Evolutionary conservation across 2,329 filamentous ascomycete genomes (phyloP).

Genomic region (Alternaria infectoria): DNA sequence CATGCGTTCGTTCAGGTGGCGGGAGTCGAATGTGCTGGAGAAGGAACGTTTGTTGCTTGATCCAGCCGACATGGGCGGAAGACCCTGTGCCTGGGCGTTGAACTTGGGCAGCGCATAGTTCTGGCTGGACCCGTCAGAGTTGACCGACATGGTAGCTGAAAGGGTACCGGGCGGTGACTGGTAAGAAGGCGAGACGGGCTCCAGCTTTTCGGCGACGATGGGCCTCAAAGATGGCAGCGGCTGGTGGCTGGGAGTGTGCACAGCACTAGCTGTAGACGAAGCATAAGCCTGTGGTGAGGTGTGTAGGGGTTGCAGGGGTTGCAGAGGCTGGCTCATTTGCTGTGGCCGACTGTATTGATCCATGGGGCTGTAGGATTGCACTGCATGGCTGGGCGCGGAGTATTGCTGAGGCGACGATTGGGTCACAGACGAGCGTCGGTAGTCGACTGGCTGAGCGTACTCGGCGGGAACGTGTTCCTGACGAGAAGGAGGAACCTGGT

Average conservation of each 20-base stretch:
- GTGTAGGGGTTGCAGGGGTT: slow-evolving; percentile 43
- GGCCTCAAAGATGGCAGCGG: slow-evolving; percentile 53
- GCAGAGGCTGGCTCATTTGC: slow-evolving; percentile 42
- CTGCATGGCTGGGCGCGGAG: slow-evolving; percentile 42
- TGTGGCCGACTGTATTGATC: slow-evolving; percentile 49
- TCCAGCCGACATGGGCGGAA: slow-evolving; percentile 29
- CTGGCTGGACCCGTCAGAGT: slow-evolving; percentile 35
- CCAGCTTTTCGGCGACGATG: slow-evolving; percentile 44
- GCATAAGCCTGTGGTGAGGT: slow-evolving; percentile 42
- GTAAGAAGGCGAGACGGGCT: slow-evolving; percentile 55
- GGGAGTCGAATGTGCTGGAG: slow-evolving; percentile 53
- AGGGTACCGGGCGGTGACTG: slow-evolving; percentile 43
- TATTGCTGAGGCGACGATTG: slow-evolving; percentile 43
- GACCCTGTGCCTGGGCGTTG: slow-evolving; percentile 32
- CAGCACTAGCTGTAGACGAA: slow-evolving; percentile 29
- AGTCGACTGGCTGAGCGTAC: slow-evolving; percentile 47
- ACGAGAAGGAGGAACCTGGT: slow-evolving; percentile 42
- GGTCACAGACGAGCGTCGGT: slow-evolving; percentile 50
- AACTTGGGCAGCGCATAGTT: slow-evolving; percentile 39
- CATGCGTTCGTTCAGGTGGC: slow-evolving; percentile 52
- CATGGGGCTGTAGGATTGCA: slow-evolving; percentile 43
- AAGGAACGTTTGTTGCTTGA: slow-evolving; percentile 55
- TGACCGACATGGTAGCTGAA: slow-evolving; percentile 42
- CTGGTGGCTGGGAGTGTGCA: slow-evolving; percentile 42
- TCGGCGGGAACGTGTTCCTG: slow-evolving; percentile 47